Evolutionary conservation across 225 moss, liverwort and hornwort species (phyloP), one percentile per base, ranked within the genome.

Genomic region (Bryoerythrophyllum caledonicum): DNA sequence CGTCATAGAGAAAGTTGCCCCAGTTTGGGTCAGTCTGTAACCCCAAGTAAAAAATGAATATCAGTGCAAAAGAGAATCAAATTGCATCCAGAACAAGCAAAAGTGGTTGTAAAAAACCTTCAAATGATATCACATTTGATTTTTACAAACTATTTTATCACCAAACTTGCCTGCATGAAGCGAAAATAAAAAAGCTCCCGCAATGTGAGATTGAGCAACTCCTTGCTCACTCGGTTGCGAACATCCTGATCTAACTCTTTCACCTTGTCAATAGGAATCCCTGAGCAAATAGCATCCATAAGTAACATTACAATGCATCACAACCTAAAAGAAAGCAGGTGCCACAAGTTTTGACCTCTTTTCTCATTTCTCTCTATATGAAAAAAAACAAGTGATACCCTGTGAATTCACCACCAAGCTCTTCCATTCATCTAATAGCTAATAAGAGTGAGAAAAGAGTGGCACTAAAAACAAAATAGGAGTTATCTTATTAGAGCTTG

Each of bases 141-240:
- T 30, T 34, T 34, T 34, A 34, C 5, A 5, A 34, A 34, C 4
- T 32, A 34, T 34, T 34, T 34, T 6, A 34, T 38, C 5, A 66
- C 56, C 69, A 21, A 54, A 70, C 85, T 82, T 82, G 76, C 88
- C 85, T 88, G 88, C 88, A 99, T 95, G 59, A 95, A 99, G 48
- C 99, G 88, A 79, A 91, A 95, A 67, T 74, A 59, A 72, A 99
- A 99, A 60, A 95, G 93, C 82, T 95, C 95, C 72, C 83, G 86
- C 56, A 99, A 69, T 11, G 99, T 95, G 69, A 99, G 80, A 20
- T 70, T 72, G 40, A 99, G 88, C 76, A 99, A 82, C 73, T 80
- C 86, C 40, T 85, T 23, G 60, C 93, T 93, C 34, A 95, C 92
- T 76, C 72, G 83, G 76, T 95, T 86, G 27, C 93, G 91, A 59